A percentile compares a stretch with the other conserved stretches of the same genome.
Conservation (phyloP, 1,284 basidiomycete species). For the Puccinia coronata region DNA sequence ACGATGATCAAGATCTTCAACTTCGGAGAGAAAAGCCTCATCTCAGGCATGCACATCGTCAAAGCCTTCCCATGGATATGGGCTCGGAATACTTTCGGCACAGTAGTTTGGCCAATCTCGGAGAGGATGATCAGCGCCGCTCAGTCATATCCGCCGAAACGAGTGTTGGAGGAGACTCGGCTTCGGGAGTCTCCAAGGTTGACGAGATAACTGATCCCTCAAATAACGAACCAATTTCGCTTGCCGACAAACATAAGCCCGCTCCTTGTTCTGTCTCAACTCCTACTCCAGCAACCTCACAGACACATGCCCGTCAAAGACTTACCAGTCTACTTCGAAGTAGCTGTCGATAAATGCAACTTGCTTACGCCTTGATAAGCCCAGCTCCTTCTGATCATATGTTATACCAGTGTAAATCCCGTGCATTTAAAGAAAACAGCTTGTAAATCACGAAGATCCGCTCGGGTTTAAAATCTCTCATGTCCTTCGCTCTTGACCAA, state of each 20-base stretch:
- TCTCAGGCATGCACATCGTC: constrained; percentile 36
- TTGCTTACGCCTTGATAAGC: background rate
- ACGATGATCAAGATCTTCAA: constrained; percentile 24
- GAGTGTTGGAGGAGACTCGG: constrained; percentile 13
- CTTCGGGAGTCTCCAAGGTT: background rate
- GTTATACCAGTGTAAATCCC: too few species aligned
- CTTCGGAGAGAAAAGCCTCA: constrained; percentile 15
- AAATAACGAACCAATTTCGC: background rate
- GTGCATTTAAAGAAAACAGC: too few species aligned
- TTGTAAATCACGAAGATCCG: too few species aligned
- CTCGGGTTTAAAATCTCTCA: too few species aligned
- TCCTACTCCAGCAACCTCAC: background rate
- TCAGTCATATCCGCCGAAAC: background rate
- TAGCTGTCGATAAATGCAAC: background rate
- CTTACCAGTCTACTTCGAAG: constrained; percentile 25
- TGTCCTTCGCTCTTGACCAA: too few species aligned
- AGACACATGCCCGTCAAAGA: constrained; percentile 28
- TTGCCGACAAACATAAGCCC: background rate
- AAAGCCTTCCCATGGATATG: constrained; percentile 42
- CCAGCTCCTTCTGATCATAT: background rate
- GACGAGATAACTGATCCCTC: background rate
- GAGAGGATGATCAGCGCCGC: constrained; percentile 5
- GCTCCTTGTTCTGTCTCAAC: background rate
- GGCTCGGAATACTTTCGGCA: constrained; percentile 29
- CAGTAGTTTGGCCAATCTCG: constrained; percentile 9